Conservation (phyloP, 1,284 basidiomycete species). For the Marasmius sp. region DNA sequence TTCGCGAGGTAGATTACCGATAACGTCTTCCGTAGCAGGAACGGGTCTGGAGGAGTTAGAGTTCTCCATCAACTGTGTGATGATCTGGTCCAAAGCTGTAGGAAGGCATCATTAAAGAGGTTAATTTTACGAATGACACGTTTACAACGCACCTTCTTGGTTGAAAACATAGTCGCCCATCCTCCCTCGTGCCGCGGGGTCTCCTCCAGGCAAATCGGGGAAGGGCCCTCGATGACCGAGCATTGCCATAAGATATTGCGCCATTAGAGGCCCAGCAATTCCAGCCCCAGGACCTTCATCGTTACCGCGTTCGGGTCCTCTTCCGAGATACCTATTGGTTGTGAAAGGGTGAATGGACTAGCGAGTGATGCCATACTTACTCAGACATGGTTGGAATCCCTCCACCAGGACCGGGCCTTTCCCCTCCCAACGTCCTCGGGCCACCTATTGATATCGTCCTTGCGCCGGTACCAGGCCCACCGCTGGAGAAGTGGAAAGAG, state of each 20-base stretch:
- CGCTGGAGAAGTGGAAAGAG: constrained; percentile 28
- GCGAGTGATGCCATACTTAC: constrained; percentile 30
- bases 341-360: constrained; percentile 12
- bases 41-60: constrained; percentile 67
- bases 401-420: constrained; percentile 5
- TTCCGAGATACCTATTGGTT: constrained; percentile 35
- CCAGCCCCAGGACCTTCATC: constrained; percentile 30
- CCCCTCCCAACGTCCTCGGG: constrained; percentile 18
- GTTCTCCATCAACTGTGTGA: constrained; percentile 76
- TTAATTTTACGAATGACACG: background rate
- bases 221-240: constrained; percentile 50
- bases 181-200: constrained; percentile 45
- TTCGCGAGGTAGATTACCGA: constrained; percentile 60
- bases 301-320: constrained; percentile 19
- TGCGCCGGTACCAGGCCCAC: constrained; percentile 38
- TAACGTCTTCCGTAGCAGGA: constrained; percentile 72
- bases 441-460: constrained; percentile 25
- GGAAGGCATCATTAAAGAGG: constrained; percentile 5
- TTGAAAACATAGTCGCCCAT: constrained; percentile 84
- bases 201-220: constrained; percentile 36
- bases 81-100: constrained; percentile 74
- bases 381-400: constrained; percentile 47
- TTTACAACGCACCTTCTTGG: constrained; percentile 62
- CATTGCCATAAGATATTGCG: constrained; percentile 68
- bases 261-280: constrained; percentile 63